A percentile compares a stretch with the other conserved stretches of the same genome.
Evolutionary conservation across 2,329 filamentous ascomycete species (phyloP).

Genomic region (Nannizzia gypsea): DNA sequence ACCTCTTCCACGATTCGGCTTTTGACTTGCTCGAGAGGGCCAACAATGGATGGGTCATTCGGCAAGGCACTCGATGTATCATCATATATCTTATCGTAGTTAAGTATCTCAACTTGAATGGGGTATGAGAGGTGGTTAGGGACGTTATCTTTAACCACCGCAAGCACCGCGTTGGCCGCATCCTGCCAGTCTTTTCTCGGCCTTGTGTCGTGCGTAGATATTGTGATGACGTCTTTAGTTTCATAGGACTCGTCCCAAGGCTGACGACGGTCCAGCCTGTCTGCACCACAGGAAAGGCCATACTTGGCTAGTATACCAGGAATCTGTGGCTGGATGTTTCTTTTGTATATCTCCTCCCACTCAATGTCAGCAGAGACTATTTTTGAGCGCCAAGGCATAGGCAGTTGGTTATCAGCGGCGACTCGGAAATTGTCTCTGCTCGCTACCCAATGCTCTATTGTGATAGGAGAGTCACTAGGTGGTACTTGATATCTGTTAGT

Average conservation of each 20-base stretch:
- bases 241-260: background rate
- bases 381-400: background rate
- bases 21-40: background rate
- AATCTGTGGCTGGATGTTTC: background rate
- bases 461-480: background rate
- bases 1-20: background rate
- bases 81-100: background rate
- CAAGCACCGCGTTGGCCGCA: background rate
- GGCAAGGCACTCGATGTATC: background rate
- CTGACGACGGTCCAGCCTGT: background rate
- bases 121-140: background rate
- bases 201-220: background rate
- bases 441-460: background rate
- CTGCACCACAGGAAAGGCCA: background rate
- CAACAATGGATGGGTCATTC: background rate
- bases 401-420: background rate
- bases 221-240: background rate
- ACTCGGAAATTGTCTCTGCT: background rate
- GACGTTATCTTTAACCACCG: background rate
- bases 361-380: background rate
- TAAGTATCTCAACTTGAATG: background rate
- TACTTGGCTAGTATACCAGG: background rate
- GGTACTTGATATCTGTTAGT: background rate
- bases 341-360: background rate
- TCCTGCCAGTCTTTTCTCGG: background rate